Conservation (phyloP, 2,329 filamentous ascomycete genomes). For the Aspergillus costaricaensis region DNA sequence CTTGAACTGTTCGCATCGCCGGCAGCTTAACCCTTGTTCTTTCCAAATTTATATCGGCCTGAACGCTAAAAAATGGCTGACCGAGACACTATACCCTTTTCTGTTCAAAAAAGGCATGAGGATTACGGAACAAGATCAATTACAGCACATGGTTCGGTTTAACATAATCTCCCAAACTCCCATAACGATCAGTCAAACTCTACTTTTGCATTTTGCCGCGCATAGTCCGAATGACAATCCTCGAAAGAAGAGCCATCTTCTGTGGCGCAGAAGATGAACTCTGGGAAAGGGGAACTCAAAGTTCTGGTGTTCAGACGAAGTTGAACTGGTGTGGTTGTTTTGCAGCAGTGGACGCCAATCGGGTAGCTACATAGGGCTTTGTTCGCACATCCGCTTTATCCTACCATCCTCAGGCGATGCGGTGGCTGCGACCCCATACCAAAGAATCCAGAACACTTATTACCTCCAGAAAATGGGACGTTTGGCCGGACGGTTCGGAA, state of each 20-base stretch:
- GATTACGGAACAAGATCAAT: slow-evolving; percentile 5
- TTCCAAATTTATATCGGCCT: slow-evolving; percentile 11
- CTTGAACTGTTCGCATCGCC: slow-evolving; percentile 8
- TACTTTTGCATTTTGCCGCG: not conserved
- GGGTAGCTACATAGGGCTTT: slow-evolving; percentile 34
- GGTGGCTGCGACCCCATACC: slow-evolving; percentile 11
- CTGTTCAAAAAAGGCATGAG: slow-evolving; percentile 14
- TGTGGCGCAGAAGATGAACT: not conserved
- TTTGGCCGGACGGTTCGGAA: slow-evolving; percentile 15
- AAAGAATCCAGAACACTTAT: not conserved
- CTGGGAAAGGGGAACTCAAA: not conserved
- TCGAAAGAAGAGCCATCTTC: not conserved
- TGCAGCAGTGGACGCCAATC: slow-evolving; percentile 15
- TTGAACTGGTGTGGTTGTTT: slow-evolving; percentile 16
- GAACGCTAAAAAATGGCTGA: slow-evolving; percentile 14
- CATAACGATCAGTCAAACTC: not conserved
- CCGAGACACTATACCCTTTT: slow-evolving; percentile 8
- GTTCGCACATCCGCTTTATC: slow-evolving; percentile 13
- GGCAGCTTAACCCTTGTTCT: slow-evolving; percentile 12
- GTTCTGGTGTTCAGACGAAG: not conserved
- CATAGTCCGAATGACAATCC: not conserved
- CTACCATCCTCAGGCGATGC: not conserved
- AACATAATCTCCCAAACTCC: slow-evolving; percentile 10
- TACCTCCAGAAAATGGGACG: not conserved
- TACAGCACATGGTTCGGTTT: slow-evolving; percentile 3